phyloP scores from a whole-genome alignment of 148 eudicot species.

The Selenicereus undatus region DNA sequence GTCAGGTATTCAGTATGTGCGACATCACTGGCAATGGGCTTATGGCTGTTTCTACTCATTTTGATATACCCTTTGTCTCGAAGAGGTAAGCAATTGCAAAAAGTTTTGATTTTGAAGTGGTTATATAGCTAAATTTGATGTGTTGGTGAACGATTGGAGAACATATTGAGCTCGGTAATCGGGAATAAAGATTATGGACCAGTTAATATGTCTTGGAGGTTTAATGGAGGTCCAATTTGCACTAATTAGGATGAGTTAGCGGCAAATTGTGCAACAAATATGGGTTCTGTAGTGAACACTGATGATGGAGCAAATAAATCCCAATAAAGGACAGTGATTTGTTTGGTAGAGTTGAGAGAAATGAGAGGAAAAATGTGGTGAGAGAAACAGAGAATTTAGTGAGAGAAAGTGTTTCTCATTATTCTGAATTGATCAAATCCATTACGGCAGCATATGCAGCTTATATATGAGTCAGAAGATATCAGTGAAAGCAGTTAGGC shows the following conservation, averaged over 20 bases:
- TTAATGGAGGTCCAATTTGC: not conserved
- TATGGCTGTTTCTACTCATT: conserved; percentile 83
- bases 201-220: not conserved
- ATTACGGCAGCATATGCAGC: too few species aligned
- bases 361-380: too few species aligned
- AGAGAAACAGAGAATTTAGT: too few species aligned
- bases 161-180: not conserved
- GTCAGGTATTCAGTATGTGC: conserved; percentile 94
- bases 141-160: not conserved
- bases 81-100: conserved; percentile 39
- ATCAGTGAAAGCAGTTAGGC: too few species aligned
- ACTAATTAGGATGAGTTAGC: not conserved
- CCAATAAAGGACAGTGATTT: not conserved
- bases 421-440: too few species aligned
- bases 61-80: conserved; percentile 75
- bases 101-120: not conserved
- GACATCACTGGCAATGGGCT: conserved; percentile 89
- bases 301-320: not conserved
- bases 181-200: not conserved
- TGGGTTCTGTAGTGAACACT: not conserved
- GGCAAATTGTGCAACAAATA: not conserved
- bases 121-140: not conserved
- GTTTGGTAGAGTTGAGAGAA: too few species aligned
- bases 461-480: too few species aligned
- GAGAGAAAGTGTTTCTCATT: too few species aligned